Evolutionary conservation across 495 filamentous ascomycete genomes (phyloP).

Genomic region (Daldinia concentrica): DNA sequence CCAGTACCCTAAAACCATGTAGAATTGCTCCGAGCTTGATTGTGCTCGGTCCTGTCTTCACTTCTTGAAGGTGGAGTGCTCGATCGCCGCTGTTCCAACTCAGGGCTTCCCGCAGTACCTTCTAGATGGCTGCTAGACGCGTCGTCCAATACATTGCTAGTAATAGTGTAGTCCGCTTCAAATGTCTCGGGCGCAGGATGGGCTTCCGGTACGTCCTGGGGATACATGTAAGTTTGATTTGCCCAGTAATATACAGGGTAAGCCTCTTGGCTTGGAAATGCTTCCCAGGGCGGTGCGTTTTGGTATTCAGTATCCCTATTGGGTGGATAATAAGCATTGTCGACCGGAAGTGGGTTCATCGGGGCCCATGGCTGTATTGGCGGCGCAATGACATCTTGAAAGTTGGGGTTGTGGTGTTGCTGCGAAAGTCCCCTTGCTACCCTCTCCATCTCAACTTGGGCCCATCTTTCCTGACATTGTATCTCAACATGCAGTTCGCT

Average conservation of each 20-base stretch:
- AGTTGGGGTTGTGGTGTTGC: slow-evolving; percentile 6
- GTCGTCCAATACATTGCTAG: background rate
- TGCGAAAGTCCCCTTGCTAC: slow-evolving; percentile 6
- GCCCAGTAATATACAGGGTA: background rate
- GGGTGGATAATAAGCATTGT: background rate
- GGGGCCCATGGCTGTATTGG: background rate
- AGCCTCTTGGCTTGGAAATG: background rate
- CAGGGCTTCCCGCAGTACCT: slow-evolving; percentile 12
- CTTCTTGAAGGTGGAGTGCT: background rate
- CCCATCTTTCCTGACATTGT: slow-evolving; percentile 50
- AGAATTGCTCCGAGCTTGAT: background rate
- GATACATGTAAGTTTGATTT: background rate
- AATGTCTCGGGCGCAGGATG: background rate
- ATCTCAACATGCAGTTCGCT: slow-evolving; percentile 57
- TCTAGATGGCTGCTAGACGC: background rate
- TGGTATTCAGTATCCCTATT: background rate
- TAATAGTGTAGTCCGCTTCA: slow-evolving; percentile 2
- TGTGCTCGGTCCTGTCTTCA: background rate
- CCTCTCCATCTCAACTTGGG: slow-evolving; percentile 42
- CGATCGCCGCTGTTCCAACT: background rate
- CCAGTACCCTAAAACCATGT: slow-evolving; percentile 1
- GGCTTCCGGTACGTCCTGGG: background rate
- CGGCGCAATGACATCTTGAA: background rate
- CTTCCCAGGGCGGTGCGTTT: background rate
- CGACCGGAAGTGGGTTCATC: background rate